Percentiles rank a stretch among this genome's conserved stretches.
Conservation (phyloP, 2,329 filamentous ascomycete species). For the Sarocladium oryzae region DNA sequence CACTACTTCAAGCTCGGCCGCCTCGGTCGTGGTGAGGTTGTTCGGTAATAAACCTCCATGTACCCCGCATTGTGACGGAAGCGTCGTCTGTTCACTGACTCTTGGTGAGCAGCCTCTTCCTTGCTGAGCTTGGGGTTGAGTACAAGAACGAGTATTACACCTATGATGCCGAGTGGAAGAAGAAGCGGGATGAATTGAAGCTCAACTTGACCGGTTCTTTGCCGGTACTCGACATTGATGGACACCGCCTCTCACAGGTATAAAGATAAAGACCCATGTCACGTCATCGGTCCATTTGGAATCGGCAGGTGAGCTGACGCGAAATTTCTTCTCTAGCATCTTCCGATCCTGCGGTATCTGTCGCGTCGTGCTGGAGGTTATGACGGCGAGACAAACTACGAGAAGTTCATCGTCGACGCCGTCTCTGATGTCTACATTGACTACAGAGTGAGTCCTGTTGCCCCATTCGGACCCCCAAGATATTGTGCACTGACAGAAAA, state of each 20-base stretch:
- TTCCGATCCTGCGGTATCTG: slow-evolving; percentile 28
- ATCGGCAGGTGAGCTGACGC: slow-evolving; percentile 15
- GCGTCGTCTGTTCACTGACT: too few species aligned
- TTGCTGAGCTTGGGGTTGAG: slow-evolving; percentile 14
- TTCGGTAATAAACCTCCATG: slow-evolving; percentile 15
- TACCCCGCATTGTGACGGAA: background rate
- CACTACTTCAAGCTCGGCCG: slow-evolving; percentile 21
- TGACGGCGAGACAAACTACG: slow-evolving; percentile 28
- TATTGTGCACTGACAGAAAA: background rate
- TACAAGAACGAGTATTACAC: slow-evolving; percentile 21
- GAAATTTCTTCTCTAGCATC: slow-evolving; percentile 15
- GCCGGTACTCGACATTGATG: slow-evolving; percentile 28
- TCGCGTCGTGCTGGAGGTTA: slow-evolving; percentile 27
- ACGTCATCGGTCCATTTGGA: too few species aligned
- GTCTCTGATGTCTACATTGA: slow-evolving; percentile 32
- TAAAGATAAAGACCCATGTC: slow-evolving; percentile 13
- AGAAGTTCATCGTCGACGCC: slow-evolving; percentile 30
- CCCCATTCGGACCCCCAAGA: too few species aligned
- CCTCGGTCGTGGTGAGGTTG: slow-evolving; percentile 21
- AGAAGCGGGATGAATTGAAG: slow-evolving; percentile 19
- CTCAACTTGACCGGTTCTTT: slow-evolving; percentile 24
- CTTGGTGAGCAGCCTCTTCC: slow-evolving; percentile 6
- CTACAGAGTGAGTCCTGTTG: slow-evolving; percentile 26
- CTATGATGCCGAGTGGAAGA: slow-evolving; percentile 19
- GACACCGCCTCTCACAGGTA: slow-evolving; percentile 20